phyloP scores from a whole-genome alignment of 805 yeast species.

The Metschnikowia reukaufii region DNA sequence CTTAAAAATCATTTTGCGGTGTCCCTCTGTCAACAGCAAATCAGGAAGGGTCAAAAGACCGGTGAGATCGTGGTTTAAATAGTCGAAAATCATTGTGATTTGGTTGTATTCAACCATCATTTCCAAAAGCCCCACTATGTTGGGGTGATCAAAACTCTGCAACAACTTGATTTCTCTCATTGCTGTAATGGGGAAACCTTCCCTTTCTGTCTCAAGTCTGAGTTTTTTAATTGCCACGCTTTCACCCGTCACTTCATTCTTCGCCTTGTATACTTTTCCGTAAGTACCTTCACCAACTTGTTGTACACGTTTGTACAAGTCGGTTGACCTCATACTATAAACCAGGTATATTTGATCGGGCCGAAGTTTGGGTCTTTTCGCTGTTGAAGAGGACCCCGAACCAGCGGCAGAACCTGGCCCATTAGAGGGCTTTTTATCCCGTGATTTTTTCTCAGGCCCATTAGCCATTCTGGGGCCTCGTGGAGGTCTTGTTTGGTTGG shows the following conservation, averaged over 20 bases:
- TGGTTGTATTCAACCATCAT: constrained; percentile 81
- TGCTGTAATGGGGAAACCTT: constrained; percentile 96
- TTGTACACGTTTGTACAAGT: constrained; percentile 63
- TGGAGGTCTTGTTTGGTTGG: constrained; percentile 1
- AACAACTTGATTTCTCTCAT: constrained; percentile 84
- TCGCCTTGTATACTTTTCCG: constrained; percentile 92
- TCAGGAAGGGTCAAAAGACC: constrained; percentile 81
- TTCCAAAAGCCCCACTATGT: constrained; percentile 78
- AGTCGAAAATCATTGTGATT: constrained; percentile 88
- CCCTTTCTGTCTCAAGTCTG: constrained; percentile 82
- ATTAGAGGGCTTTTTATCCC: background rate
- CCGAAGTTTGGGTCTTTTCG: constrained; percentile 18
- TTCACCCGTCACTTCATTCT: constrained; percentile 63
- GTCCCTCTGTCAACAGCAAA: constrained; percentile 58
- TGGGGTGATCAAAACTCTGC: constrained; percentile 78
- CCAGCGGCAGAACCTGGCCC: background rate
- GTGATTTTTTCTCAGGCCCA: constrained; percentile 3
- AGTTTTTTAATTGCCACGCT: constrained; percentile 85
- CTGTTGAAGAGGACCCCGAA: constrained; percentile 1
- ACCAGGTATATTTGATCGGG: constrained; percentile 36
- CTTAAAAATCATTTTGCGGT: constrained; percentile 62
- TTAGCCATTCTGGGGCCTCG: constrained; percentile 6
- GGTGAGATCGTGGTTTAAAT: constrained; percentile 89
- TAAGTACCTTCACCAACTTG: constrained; percentile 99
- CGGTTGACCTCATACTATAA: constrained; percentile 28